phyloP scores from a whole-genome alignment of 208 protist genomes.

The Leishmania mexicana region DNA sequence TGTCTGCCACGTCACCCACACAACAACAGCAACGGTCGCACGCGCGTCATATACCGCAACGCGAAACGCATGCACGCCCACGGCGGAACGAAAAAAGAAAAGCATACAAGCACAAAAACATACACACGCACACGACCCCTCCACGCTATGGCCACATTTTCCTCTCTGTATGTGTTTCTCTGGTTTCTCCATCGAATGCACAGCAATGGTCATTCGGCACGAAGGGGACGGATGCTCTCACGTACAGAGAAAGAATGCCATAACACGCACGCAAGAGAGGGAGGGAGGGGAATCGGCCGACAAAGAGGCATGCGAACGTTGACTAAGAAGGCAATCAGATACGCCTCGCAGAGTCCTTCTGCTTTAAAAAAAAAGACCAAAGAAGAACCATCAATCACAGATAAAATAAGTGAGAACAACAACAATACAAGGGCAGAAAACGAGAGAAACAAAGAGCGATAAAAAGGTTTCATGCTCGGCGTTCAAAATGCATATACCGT shows the following conservation, averaged over 20 bases:
- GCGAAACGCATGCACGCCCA: background rate
- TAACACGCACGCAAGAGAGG: background rate
- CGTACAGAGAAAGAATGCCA: background rate
- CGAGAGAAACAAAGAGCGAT: background rate
- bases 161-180: background rate
- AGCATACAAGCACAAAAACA: background rate
- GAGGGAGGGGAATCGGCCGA: background rate
- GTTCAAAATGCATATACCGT: background rate
- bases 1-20: background rate
- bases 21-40: background rate
- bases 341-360: background rate
- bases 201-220: background rate
- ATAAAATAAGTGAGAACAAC: background rate
- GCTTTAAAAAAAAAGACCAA: background rate
- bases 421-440: background rate
- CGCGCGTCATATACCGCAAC: background rate
- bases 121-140: background rate
- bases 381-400: background rate
- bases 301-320: background rate
- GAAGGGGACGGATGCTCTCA: background rate
- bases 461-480: background rate
- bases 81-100: background rate
- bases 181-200: background rate
- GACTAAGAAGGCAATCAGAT: background rate
- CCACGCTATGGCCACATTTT: background rate